Evolutionary conservation across 163 green algal genomes (phyloP), one percentile per base, ranked within the genome.

Genomic region (Chlorella variabilis): DNA sequence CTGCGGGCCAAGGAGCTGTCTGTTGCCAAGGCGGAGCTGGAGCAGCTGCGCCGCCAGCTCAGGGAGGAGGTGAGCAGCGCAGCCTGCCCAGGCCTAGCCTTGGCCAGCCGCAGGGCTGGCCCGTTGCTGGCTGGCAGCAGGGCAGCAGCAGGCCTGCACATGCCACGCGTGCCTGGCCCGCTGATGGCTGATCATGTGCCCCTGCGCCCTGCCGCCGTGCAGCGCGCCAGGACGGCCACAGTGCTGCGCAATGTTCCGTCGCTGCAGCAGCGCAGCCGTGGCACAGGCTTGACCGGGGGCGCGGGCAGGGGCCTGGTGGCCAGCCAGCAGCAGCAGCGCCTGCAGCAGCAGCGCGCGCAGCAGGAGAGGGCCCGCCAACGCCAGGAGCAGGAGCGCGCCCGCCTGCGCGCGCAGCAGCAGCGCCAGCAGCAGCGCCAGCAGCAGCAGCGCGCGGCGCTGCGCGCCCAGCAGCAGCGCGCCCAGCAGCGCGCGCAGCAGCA

Each of bases 1-100:
- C 59, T 67, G 59, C 27, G 59, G 59, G 59, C 59, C 59, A 67
- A 67, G 59, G 59, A 67, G 59, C 29, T 67, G 59, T 17, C 27
- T 11, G 29, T 67, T 4, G 59, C 59, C n/a, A 38, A 38, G 27
- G 59, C 59, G 7, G 59, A 67, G 29, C 29, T 67, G 59, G 59
- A 67, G 59, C 4, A 20, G 59, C 59, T 67, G 27, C 8, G 18
- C 7, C 27, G 6, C 7, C 59, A 67, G 29, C 59, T 67, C 7
- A 38, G 59, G 27, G 18, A 67, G 59, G 59, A 67, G 59, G 59
- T 67, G 59, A 11, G 59, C 51, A 15, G 45, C 11, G 11, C 11
- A 11, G 11, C 45, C 45, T 63, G 20, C 54, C 54, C 6, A 63
- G n/a, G n/a, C n/a, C n/a, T n/a, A n/a, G n/a, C n/a, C n/a, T n/a